phyloP scores from a whole-genome alignment of 306 rosid genomes.

The Potentilla sterilis region DNA sequence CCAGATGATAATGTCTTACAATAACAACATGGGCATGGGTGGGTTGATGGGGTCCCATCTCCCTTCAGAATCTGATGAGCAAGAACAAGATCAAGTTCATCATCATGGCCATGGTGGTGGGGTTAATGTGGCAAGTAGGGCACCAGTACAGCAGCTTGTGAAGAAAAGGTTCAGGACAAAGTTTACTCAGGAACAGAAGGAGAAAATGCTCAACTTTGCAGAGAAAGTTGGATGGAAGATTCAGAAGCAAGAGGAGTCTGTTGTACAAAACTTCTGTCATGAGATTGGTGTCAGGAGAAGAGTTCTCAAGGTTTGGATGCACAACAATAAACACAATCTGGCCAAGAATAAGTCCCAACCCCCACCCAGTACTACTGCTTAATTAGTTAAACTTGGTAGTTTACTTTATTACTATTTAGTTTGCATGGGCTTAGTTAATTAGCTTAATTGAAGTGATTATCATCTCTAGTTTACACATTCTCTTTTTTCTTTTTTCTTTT shows the following conservation, averaged over 20 bases:
- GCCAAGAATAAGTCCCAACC: conserved; percentile 17
- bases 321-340: conserved; percentile 37
- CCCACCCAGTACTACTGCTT: conserved; percentile 14
- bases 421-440: not conserved
- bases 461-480: not conserved
- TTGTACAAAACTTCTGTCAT: conserved; percentile 31
- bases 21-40: conserved; percentile 43
- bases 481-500: not conserved
- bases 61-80: conserved; percentile 62
- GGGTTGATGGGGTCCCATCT: conserved; percentile 29
- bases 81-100: conserved; percentile 5
- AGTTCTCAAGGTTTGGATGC: conserved; percentile 44
- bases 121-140: not conserved
- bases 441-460: not conserved
- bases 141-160: conserved; percentile 4
- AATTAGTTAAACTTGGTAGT: not conserved
- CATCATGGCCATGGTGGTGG: conserved; percentile 11
- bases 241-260: conserved; percentile 34
- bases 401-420: not conserved
- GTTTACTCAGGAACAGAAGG: conserved; percentile 35
- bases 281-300: conserved; percentile 39
- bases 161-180: conserved; percentile 39
- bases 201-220: conserved; percentile 32
- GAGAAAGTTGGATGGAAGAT: conserved; percentile 40
- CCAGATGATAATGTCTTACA: conserved; percentile 59